phyloP scores from a whole-genome alignment of 2,329 filamentous ascomycete species.

The Beauveria pseudobassiana region DNA sequence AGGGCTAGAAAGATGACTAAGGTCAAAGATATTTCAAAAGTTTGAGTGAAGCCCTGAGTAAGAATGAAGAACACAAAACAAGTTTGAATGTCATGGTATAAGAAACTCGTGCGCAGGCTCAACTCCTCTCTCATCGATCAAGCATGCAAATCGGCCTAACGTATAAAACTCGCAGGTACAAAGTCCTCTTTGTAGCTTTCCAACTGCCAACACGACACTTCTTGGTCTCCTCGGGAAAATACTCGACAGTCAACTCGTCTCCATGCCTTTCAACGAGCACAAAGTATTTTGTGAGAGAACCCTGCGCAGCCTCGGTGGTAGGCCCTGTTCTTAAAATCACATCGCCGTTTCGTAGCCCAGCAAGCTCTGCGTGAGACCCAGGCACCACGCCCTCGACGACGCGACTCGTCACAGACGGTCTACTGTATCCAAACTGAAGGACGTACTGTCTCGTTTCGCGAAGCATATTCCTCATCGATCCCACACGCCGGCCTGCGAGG shows the following conservation, averaged over 20 bases:
- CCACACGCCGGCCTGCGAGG: conserved; percentile 6
- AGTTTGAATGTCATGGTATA: background rate
- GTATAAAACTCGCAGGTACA: conserved; percentile 8
- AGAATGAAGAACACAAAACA: too few relatives aligned
- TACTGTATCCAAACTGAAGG: conserved; percentile 3
- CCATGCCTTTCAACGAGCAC: conserved; percentile 2
- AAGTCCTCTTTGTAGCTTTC: conserved; percentile 12
- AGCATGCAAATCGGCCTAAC: background rate
- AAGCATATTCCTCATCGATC: conserved; percentile 5
- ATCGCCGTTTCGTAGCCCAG: conserved; percentile 9
- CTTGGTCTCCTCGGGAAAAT: background rate
- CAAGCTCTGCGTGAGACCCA: background rate
- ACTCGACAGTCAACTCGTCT: background rate
- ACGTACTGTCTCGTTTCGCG: conserved; percentile 8
- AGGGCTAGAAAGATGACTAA: too few relatives aligned
- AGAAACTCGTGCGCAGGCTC: background rate
- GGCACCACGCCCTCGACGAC: conserved; percentile 3
- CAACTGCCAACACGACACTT: conserved; percentile 8
- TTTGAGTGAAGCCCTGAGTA: too few relatives aligned
- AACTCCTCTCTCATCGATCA: background rate
- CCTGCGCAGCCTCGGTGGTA: background rate
- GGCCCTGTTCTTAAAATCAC: background rate
- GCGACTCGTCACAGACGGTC: background rate
- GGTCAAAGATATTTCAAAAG: too few relatives aligned
- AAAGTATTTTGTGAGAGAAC: conserved; percentile 1